These are phyloP conservation scores for Plasmodium coatneyi DNA, from an alignment of 169 alveolate species.

Conservation along the genomic window DNA sequence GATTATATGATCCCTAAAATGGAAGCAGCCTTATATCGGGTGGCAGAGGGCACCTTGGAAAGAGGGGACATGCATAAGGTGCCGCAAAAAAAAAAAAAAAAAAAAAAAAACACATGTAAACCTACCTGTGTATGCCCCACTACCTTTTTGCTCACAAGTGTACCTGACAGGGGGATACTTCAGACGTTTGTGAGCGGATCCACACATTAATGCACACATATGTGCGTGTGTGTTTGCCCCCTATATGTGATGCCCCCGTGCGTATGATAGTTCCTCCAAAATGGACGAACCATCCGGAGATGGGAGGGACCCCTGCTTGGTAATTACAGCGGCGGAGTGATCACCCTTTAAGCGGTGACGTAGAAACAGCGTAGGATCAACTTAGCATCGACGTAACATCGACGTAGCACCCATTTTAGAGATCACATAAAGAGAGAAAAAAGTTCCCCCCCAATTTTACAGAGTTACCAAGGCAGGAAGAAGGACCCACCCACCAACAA, in stretches of 20 bases:
- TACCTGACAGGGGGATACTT: not conserved
- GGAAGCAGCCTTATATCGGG: not conserved
- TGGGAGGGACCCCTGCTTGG: not conserved
- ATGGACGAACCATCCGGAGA: not conserved
- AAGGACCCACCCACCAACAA: not conserved
- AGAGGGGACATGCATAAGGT: not conserved
- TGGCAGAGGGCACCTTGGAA: not conserved
- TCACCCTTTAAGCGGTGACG: not conserved
- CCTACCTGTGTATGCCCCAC: not conserved
- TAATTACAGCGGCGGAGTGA: not conserved
- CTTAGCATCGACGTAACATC: not conserved
- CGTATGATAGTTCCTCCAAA: not conserved
- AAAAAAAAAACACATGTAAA: not conserved
- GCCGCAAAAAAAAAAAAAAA: not conserved
- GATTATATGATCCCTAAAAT: not conserved
- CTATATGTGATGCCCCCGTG: not conserved
- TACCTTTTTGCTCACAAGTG: not conserved
- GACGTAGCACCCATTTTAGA: not conserved
- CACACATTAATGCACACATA: not conserved
- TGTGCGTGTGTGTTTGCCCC: not conserved
- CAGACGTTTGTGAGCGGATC: not conserved
- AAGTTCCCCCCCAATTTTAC: not conserved
- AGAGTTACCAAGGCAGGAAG: not conserved
- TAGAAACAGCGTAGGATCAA: not conserved
- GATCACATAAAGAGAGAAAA: not conserved